A percentile compares a stretch with the other conserved stretches of the same genome.
Evolutionary conservation across 257 asterid species (phyloP).

Genomic region (Anisodus acutangulus): DNA sequence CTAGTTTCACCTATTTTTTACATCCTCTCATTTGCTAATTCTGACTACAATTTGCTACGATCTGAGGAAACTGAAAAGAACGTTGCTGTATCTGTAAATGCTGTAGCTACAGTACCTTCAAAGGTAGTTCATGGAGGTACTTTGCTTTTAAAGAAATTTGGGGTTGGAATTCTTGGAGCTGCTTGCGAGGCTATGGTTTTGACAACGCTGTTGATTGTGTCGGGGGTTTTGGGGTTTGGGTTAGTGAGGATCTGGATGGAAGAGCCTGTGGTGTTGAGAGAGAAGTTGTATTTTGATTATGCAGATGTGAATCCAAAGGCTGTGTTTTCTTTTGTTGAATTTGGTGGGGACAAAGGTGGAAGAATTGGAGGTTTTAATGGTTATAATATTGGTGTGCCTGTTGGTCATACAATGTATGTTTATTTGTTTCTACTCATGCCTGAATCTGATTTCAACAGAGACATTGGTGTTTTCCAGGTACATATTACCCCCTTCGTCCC

Average conservation of each 20-base stretch:
- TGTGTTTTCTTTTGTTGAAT: constrained; percentile 37
- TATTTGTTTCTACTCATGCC: constrained; percentile 73
- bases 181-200: constrained; percentile 57
- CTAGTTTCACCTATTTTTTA: constrained; percentile 27
- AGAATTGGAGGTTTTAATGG: constrained; percentile 22
- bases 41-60: background rate
- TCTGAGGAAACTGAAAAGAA: constrained; percentile 24
- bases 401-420: constrained; percentile 71
- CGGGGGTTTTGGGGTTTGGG: constrained; percentile 62
- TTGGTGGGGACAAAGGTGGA: constrained; percentile 17
- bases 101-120: constrained; percentile 33
- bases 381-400: constrained; percentile 42
- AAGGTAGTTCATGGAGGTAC: constrained; percentile 31
- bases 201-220: constrained; percentile 42
- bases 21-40: background rate
- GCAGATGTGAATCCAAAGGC: constrained; percentile 65
- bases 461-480: constrained; percentile 82
- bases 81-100: constrained; percentile 13
- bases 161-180: constrained; percentile 69
- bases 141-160: constrained; percentile 50
- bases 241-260: constrained; percentile 68
- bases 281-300: constrained; percentile 68
- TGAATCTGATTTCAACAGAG: constrained; percentile 85
- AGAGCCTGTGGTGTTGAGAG: constrained; percentile 59
- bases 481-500: background rate